A percentile compares a stretch with the other conserved stretches of the same genome.
These are phyloP conservation scores for Mrakia hoshinonis DNA, from an alignment of 768 basidiomycete species.

Conservation along the genomic window DNA sequence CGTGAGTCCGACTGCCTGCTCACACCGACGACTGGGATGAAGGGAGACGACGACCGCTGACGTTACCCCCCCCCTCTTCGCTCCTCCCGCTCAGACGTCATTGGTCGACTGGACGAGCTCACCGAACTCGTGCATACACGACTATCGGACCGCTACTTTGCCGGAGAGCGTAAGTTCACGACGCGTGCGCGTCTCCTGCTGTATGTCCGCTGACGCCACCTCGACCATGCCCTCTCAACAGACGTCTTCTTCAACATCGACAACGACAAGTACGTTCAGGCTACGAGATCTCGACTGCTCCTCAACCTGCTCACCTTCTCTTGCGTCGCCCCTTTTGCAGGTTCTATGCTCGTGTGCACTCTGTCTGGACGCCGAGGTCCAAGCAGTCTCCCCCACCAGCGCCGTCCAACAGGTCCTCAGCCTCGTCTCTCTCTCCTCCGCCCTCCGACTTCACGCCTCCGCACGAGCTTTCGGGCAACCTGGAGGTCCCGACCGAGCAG, in stretches of 20 bases:
- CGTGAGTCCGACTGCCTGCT: slow-evolving; percentile 54
- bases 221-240: slow-evolving; percentile 38
- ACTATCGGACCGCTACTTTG: slow-evolving; percentile 91
- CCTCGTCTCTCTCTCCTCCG: slow-evolving; percentile 28
- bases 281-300: neutral
- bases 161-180: slow-evolving; percentile 66
- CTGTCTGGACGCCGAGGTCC: slow-evolving; percentile 53
- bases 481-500: slow-evolving; percentile 65
- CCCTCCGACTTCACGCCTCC: slow-evolving; percentile 26
- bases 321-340: slow-evolving; percentile 41
- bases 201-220: neutral
- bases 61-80: neutral
- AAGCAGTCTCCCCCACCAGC: neutral
- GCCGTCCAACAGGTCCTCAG: slow-evolving; percentile 30
- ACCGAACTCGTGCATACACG: slow-evolving; percentile 92
- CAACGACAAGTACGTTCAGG: slow-evolving; percentile 62
- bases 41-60: too few species aligned
- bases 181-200: neutral
- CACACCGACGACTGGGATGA: too few species aligned
- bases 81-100: slow-evolving; percentile 1
- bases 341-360: slow-evolving; percentile 71
- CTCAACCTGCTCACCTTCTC: slow-evolving; percentile 10
- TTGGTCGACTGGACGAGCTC: slow-evolving; percentile 56
- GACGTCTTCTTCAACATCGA: slow-evolving; percentile 78
- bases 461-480: slow-evolving; percentile 69